Base-by-base conservation (phyloP, 495 filamentous ascomycete species). In the Gamarada debralockiae region DNA sequence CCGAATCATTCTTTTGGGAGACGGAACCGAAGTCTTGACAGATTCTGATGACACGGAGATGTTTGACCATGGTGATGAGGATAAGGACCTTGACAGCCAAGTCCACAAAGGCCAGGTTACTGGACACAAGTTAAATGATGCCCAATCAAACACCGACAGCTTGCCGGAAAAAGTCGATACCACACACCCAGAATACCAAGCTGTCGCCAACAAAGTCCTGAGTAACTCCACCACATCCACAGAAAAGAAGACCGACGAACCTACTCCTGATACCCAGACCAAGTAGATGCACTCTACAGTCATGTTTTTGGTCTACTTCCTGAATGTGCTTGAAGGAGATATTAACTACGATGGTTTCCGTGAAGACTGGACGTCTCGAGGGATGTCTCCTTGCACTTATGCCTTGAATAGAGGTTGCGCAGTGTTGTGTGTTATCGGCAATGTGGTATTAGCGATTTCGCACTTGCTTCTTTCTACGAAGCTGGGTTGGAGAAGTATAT, bases 1-100 rank as follows among this genome's bases (percentile, higher is more conserved):
- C 21, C 82, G 92, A 50, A 90, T 97, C 64, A 97, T 97, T 64
- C 82, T 96, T 63, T 78, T 98, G 34, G 91, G 93, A 33, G 90
- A 97, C 74, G 93, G 92, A 57, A 93, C 88, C 52, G 91, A 96
- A 73, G 77, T 93, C 57, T 70, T 90, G 48, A 87, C 87, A 37
- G 91, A 90, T 61, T 85, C 87, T 53, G 84, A 90, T 62, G 92
- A 97, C 59, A 82, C 84, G 27, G 88, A 96, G 55, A 90, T 97
- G 79, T 92, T 95, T 73, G 91, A 96, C 67, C 83, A 90, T 53
- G 78, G 82, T 48, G 90, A 90, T 52, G 89, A 95, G 66, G 87
- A 93, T 56, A 87, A 87, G 67, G 92, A 92, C 55, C 70, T 80
- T 5, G 75, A 59, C 17, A 79, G 73, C 61, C 78, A 81, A 61